These are phyloP conservation scores for Cetradonia linearis DNA, from an alignment of 495 filamentous ascomycete species.

Conservation along the genomic window DNA sequence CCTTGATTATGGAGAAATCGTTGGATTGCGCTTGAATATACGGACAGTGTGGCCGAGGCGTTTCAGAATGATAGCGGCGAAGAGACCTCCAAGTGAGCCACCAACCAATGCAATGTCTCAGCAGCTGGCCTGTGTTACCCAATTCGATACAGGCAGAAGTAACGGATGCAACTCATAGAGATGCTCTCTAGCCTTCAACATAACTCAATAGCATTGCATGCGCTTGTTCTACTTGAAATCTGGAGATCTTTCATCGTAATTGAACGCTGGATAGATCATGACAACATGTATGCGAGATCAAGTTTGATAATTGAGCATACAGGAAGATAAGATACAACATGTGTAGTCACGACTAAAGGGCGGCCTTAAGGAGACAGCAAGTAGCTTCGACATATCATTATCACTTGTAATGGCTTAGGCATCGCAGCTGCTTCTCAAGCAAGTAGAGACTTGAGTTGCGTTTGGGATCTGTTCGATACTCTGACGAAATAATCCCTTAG, in stretches of 20 bases:
- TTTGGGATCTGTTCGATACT: neutral
- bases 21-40: conserved; percentile 43
- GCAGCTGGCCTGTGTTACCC: neutral
- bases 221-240: no score
- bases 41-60: conserved; percentile 39
- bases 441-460: neutral
- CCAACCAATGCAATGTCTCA: conserved; percentile 26
- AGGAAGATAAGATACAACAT: neutral
- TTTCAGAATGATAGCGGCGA: conserved; percentile 40
- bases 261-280: no score
- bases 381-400: neutral
- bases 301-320: neutral
- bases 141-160: neutral
- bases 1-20: conserved; percentile 44
- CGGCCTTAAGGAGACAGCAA: neutral
- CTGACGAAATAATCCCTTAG: neutral
- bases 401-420: neutral
- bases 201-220: neutral
- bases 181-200: neutral
- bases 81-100: conserved; percentile 39
- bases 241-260: no score
- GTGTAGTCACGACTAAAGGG: neutral
- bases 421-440: neutral
- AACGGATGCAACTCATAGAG: neutral
- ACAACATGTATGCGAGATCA: neutral